Base-by-base conservation (phyloP, 345 rosid genomes). In the Salix caprea region DNA sequence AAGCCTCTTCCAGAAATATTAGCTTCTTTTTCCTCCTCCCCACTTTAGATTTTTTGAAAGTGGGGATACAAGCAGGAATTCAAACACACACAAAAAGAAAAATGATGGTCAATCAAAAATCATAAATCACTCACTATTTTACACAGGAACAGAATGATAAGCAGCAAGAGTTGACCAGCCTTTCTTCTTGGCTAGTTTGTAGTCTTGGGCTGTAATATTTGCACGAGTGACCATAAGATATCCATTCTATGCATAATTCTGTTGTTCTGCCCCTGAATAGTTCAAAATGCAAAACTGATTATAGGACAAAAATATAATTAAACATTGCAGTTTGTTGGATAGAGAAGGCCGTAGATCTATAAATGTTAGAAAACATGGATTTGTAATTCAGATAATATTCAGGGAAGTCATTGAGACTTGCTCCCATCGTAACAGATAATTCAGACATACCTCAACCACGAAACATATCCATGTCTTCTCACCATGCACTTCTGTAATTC, bases 221-320 rank as follows among this genome's bases (percentile, higher is more conserved):
- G 99, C 78, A 90, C 91, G 36, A 95, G 88, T n/a, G 97, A 89
- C 97, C 99, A 95, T 72, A 95, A 82, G 68, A 95, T 84, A 82
- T 93, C 99, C 97, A 95, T 90, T 85, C 99, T 89, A 74, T 91
- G 95, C 90, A 90, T 86, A 39, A 80, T 82, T 78, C 84, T 89
- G 82, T 86, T 89, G 83, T 87, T 85, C 80, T 89, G 91, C 65
- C 94, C 92, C 98, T 92, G 89, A 82, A 79, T 79, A 75, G 67
- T 76, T 79, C 71, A 60, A 32, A 74, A 69, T 65, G 36, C 5
- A 65, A 69, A 19, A 69, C 79, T 44, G 68, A 52, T 36, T 66
- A 24, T 30, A 37, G 39, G 1, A 44, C 19, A 15, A 54, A 40
- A 23, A 68, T 36, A 36, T 36, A 39, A 36, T 21, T 16, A 26